These are phyloP conservation scores for Phylloporus sp. DNA, from an alignment of 1,284 basidiomycete genomes.

Conservation along the genomic window DNA sequence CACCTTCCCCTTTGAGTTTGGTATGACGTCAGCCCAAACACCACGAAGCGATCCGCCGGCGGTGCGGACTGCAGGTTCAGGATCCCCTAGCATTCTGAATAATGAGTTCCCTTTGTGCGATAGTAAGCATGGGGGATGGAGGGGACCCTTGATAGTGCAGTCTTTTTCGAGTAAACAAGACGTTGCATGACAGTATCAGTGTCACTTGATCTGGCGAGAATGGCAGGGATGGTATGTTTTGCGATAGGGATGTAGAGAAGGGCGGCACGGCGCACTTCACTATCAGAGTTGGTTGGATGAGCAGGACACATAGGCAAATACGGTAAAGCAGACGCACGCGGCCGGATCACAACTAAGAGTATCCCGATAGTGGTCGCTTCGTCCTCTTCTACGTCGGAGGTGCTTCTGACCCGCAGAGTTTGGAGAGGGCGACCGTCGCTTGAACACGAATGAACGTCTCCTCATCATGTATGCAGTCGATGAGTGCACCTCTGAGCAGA, in stretches of 20 bases:
- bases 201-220: slow-evolving; percentile 88
- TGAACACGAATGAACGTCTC: slow-evolving; percentile 86
- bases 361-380: slow-evolving; percentile 76
- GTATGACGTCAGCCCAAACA: slow-evolving; percentile 78
- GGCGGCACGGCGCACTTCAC: slow-evolving; percentile 90
- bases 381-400: slow-evolving; percentile 69
- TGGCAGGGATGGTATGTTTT: slow-evolving; percentile 64
- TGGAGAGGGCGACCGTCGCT: slow-evolving; percentile 86
- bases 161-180: slow-evolving; percentile 73
- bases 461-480: slow-evolving; percentile 86
- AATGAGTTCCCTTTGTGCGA: slow-evolving; percentile 80
- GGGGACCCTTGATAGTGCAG: slow-evolving; percentile 57
- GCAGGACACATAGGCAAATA: slow-evolving; percentile 6
- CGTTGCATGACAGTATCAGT: slow-evolving; percentile 85
- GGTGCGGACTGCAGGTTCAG: slow-evolving; percentile 83
- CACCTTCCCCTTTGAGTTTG: slow-evolving; percentile 51
- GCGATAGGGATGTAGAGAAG: slow-evolving; percentile 82
- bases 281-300: slow-evolving; percentile 40
- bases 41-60: slow-evolving; percentile 83
- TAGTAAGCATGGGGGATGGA: slow-evolving; percentile 74
- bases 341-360: slow-evolving; percentile 80
- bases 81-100: slow-evolving; percentile 84
- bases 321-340: slow-evolving; percentile 62
- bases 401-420: slow-evolving; percentile 83
- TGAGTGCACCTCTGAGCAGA: slow-evolving; percentile 70